phyloP scores from a whole-genome alignment of 2,329 filamentous ascomycete species.

The Penicillium sp. region DNA sequence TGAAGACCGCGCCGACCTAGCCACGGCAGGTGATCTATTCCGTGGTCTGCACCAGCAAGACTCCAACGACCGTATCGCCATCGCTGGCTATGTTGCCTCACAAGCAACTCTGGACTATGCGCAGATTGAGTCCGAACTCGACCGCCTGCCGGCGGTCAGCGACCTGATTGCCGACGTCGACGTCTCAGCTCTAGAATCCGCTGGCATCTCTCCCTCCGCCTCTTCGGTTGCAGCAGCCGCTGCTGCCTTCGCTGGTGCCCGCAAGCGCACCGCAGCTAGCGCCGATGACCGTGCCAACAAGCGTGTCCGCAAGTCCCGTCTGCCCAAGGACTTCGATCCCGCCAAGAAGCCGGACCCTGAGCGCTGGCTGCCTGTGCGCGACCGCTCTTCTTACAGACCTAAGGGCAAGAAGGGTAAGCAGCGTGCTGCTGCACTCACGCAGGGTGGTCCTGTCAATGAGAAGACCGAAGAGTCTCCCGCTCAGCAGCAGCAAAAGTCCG shows the following conservation, averaged over 20 bases:
- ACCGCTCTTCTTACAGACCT: constrained; percentile 82
- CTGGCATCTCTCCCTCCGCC: constrained; percentile 42
- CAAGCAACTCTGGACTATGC: constrained; percentile 56
- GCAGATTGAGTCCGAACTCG: constrained; percentile 35
- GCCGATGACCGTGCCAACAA: constrained; percentile 36
- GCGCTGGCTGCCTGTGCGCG: constrained; percentile 86
- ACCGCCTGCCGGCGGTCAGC: constrained; percentile 39
- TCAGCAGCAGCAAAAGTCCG: constrained; percentile 33
- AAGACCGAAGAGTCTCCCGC: constrained; percentile 57
- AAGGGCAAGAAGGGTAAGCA: constrained; percentile 92
- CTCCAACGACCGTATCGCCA: constrained; percentile 63
- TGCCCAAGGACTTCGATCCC: constrained; percentile 58
- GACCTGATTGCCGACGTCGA: constrained; percentile 46
- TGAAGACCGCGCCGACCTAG: constrained; percentile 63
- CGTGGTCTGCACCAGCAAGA: constrained; percentile 65
- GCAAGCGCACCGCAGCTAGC: constrained; percentile 39
- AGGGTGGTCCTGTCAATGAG: constrained; percentile 77
- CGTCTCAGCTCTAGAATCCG: constrained; percentile 43
- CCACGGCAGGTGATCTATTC: constrained; percentile 75
- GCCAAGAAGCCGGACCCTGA: constrained; percentile 83
- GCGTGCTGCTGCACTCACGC: constrained; percentile 72
- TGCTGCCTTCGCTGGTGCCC: constrained; percentile 33
- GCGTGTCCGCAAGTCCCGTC: constrained; percentile 45
- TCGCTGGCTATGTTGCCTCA: constrained; percentile 82
- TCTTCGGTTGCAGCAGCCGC: constrained; percentile 30